Evolutionary conservation across 495 filamentous ascomycete genomes (phyloP).

Genomic region (Xylaria intraflava): DNA sequence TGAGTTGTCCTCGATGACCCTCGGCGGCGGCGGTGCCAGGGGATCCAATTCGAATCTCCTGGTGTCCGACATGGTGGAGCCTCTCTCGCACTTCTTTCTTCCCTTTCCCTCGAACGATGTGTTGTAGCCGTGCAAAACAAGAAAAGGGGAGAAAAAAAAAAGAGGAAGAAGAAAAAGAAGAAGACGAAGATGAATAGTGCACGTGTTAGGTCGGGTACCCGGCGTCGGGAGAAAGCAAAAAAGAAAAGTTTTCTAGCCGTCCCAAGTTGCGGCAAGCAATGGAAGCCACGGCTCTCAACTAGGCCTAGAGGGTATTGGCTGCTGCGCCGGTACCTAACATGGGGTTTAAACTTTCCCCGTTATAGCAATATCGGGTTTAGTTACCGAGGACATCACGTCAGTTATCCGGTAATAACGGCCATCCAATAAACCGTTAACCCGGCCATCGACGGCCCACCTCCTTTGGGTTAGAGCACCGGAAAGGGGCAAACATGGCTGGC

Average conservation of each 20-base stretch:
- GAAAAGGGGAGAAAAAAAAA: background rate
- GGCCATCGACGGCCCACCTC: too few relatives aligned
- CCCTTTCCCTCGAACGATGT: too few relatives aligned
- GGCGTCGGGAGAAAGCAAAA: background rate
- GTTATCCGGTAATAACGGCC: too few relatives aligned
- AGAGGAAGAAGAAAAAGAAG: too few relatives aligned
- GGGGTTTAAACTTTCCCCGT: slow-evolving; percentile 8
- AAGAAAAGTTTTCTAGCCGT: slow-evolving; percentile 10
- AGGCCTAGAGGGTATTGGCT: background rate
- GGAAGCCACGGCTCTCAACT: background rate
- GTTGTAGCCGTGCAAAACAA: background rate
- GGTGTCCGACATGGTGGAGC: background rate
- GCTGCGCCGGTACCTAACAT: slow-evolving; percentile 2
- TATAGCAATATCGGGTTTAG: background rate
- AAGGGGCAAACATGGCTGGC: too few relatives aligned
- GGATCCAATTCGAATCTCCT: background rate
- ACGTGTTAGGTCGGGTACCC: background rate
- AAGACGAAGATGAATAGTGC: too few relatives aligned
- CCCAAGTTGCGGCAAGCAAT: background rate
- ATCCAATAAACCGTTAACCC: too few relatives aligned
- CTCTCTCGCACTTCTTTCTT: background rate
- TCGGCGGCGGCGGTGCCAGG: slow-evolving; percentile 3
- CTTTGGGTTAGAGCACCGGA: too few relatives aligned
- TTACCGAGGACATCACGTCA: too few relatives aligned
- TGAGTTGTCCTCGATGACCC: background rate